Percentiles rank a stretch among this genome's conserved stretches.
These are phyloP conservation scores for Carex scoparia DNA, from an alignment of 176 grass and related monocot genomes.

Conservation along the genomic window DNA sequence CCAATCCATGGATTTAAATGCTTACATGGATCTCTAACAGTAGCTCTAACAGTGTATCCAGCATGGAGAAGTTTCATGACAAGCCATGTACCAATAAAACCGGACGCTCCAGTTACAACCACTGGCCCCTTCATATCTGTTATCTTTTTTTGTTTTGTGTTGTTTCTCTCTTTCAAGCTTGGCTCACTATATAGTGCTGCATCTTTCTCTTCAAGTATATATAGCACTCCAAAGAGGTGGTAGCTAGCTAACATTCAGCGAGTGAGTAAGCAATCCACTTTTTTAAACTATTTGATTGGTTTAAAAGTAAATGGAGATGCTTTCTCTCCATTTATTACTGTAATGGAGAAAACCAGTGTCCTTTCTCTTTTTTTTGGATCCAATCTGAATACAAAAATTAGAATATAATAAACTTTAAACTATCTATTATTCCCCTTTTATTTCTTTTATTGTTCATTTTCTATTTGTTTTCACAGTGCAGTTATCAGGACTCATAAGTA, in stretches of 20 bases:
- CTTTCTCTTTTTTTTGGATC: not conserved
- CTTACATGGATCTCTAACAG: slow-evolving; percentile 67
- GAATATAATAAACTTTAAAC: not conserved
- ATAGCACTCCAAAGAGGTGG: slow-evolving; percentile 8
- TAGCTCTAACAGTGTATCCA: slow-evolving; percentile 69
- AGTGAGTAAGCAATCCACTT: not conserved
- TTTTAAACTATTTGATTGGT: not conserved
- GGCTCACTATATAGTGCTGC: not conserved
- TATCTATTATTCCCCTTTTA: not conserved
- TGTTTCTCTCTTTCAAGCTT: not conserved
- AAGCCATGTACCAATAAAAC: slow-evolving; percentile 80
- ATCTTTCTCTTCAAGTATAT: not conserved
- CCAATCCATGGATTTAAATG: not conserved
- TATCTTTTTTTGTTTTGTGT: not conserved
- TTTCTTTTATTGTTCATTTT: not conserved
- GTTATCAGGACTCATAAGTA: not conserved
- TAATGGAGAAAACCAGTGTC: not conserved
- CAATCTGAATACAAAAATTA: not conserved
- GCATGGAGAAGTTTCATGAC: slow-evolving; percentile 73
- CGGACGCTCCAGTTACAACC: slow-evolving; percentile 77
- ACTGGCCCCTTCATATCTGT: slow-evolving; percentile 38
- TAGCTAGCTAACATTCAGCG: slow-evolving; percentile 22
- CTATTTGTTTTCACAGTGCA: not conserved
- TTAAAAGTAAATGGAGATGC: not conserved
- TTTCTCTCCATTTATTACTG: not conserved